Conservation (phyloP, 306 rosid species). For the Lotus japonicus region DNA sequence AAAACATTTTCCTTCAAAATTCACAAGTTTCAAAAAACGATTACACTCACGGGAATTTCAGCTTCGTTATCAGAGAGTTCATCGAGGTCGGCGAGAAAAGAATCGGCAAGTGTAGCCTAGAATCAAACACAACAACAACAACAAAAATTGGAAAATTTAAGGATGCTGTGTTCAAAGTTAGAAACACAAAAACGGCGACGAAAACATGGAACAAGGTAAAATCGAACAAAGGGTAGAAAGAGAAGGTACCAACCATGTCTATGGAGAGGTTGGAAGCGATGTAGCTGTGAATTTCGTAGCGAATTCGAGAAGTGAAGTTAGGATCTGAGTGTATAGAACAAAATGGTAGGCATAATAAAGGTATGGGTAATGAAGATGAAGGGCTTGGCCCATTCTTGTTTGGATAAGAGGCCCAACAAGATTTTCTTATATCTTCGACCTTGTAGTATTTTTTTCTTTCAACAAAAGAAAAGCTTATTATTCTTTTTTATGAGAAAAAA, state of each 20-base stretch:
- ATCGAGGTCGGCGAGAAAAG: conserved; percentile 93
- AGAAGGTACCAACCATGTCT: not conserved
- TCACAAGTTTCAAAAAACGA: not conserved
- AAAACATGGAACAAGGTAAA: not conserved
- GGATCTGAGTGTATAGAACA: too few relatives aligned
- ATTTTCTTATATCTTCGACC: too few relatives aligned
- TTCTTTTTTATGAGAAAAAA: too few relatives aligned
- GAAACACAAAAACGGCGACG: not conserved
- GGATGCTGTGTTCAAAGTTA: not conserved
- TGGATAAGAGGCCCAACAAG: too few relatives aligned
- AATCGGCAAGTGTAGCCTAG: conserved; percentile 94
- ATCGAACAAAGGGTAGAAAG: not conserved
- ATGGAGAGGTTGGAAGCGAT: not conserved
- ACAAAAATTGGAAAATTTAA: not conserved
- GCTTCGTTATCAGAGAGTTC: conserved; percentile 93
- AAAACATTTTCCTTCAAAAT: not conserved
- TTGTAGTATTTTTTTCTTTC: too few relatives aligned
- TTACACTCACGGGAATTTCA: conserved; percentile 44
- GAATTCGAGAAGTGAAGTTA: too few relatives aligned
- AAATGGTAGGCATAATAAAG: too few relatives aligned
- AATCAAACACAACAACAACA: not conserved
- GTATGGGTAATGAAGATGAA: too few relatives aligned
- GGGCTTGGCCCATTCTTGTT: too few relatives aligned
- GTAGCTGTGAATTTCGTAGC: not conserved
- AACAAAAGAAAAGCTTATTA: too few relatives aligned